Evolutionary conservation across 1,284 basidiomycete genomes (phyloP), one percentile per base, ranked within the genome.

Genomic region (Heterobasidion annosum): DNA sequence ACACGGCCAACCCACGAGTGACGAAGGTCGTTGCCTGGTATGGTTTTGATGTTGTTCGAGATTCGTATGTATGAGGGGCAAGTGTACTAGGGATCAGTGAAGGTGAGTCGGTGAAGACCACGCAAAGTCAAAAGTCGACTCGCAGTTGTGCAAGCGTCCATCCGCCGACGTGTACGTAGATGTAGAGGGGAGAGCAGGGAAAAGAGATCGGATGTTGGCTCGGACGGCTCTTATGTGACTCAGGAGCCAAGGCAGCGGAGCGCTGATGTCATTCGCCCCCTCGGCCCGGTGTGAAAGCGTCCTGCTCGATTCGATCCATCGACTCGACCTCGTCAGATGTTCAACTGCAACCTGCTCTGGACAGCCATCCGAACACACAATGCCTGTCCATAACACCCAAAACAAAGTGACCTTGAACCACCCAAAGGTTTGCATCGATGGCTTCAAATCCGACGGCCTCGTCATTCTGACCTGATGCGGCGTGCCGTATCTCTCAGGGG

Each of bases 401-500:
- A 16, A 0, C 9, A 47, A 47, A 19, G 45, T 47, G 9, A 47
- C 18, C 18, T 32, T 47, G 16, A 47, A 47, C 2, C n/a, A 32
- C 45, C 45, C 45, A 10, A 47, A 47, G 45, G 45, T 47, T 12
- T n/a, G 45, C 10, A 16, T 43, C 12, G 12, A 13, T 43, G 16
- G 5, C 12, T 43, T 25, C 25, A 25, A 43, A 13, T 16, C 40
- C 16, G 40, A 13, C 13, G 40, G 40, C 40, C 12, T 16, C 40
- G 40, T 43, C 10, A 16, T 18, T 47, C 45, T 47, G 12, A 19
- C n/a, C 18, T 32, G 16, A 47, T 47, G 16, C 45, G 10, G n/a
- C 37, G 4, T 40, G 37, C 37, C 10, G n/a, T 40, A 40, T 47
- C 25, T 10, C 10, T 19, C 33, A 93, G 89, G 91, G 90, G 33